Evolutionary conservation across 257 asterid genomes (phyloP).

Genomic region (Voacanga thouarsii): DNA sequence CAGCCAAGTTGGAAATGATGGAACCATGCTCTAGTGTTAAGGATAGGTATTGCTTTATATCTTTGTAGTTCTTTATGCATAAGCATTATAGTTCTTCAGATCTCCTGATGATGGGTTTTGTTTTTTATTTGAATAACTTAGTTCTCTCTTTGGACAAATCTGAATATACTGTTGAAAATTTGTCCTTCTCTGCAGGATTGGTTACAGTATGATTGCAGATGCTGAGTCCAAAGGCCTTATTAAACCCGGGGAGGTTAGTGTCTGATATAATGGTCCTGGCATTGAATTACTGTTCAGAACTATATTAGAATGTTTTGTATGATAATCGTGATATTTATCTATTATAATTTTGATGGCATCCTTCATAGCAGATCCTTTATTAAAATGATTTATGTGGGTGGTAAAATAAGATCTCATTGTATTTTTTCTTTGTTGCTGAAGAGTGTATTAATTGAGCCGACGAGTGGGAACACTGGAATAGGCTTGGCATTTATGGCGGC

Average conservation of each 20-base stretch:
- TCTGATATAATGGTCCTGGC: neutral
- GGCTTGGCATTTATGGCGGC: slow-evolving; percentile 98
- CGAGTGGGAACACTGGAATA: slow-evolving; percentile 96
- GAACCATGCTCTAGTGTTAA: slow-evolving; percentile 99
- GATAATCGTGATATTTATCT: neutral
- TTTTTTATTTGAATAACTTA: neutral
- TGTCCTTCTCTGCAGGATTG: slow-evolving; percentile 56
- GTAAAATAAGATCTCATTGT: neutral
- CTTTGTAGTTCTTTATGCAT: neutral
- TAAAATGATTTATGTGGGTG: neutral
- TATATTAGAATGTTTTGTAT: neutral
- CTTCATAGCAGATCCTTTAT: neutral
- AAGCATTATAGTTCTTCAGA: neutral
- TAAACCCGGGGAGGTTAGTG: slow-evolving; percentile 76
- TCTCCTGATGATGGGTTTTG: slow-evolving; percentile 2
- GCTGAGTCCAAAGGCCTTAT: slow-evolving; percentile 83
- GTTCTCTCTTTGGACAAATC: neutral
- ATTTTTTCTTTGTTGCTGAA: slow-evolving; percentile 26
- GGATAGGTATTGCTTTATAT: slow-evolving; percentile 62
- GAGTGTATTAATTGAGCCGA: slow-evolving; percentile 90
- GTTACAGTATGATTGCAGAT: slow-evolving; percentile 88
- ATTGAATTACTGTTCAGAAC: neutral
- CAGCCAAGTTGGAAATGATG: slow-evolving; percentile 96
- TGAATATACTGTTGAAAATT: slow-evolving; percentile 4
- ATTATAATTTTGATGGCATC: neutral